Percentiles rank a stretch among this genome's conserved stretches.
Evolutionary conservation across 2,329 filamentous ascomycete genomes (phyloP).

Genomic region (Mollisiaceae sp.): DNA sequence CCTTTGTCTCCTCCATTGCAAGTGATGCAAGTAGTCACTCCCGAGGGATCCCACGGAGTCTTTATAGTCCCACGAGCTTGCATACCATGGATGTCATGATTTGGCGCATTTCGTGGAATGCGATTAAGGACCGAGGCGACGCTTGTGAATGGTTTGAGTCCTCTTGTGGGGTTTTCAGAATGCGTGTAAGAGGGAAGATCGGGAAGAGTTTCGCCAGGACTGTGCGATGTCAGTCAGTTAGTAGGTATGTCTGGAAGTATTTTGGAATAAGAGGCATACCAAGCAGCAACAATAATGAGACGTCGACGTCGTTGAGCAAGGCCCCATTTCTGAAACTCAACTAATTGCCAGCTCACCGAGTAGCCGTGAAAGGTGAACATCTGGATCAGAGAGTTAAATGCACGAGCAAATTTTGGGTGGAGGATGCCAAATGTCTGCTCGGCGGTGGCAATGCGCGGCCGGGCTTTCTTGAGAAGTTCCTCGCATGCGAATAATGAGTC

Average conservation of each 20-base stretch:
- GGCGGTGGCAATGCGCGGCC: constrained; percentile 72
- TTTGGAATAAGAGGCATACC: constrained; percentile 23
- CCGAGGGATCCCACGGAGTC: constrained; percentile 50
- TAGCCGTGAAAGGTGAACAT: constrained; percentile 69
- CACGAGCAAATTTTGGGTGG: constrained; percentile 35
- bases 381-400: constrained; percentile 53
- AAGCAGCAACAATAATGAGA: constrained; percentile 60
- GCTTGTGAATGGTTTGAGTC: constrained; percentile 49
- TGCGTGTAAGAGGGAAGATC: constrained; percentile 68
- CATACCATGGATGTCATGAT: constrained; percentile 40
- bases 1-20: constrained; percentile 60
- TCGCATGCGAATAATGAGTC: constrained; percentile 58
- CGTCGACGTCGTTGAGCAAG: constrained; percentile 41
- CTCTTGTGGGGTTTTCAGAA: constrained; percentile 44
- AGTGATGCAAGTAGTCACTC: constrained; percentile 61
- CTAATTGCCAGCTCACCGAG: constrained; percentile 69
- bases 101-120: constrained; percentile 45
- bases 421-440: constrained; percentile 76
- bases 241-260: not conserved
- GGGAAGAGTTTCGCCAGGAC: constrained; percentile 73
- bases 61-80: not conserved
- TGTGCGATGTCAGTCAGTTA: constrained; percentile 34
- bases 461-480: constrained; percentile 59
- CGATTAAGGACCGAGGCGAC: constrained; percentile 43
- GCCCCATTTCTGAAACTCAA: constrained; percentile 53